phyloP scores from a whole-genome alignment of 352 stramenopile species.

The Globisporangium lucens region DNA sequence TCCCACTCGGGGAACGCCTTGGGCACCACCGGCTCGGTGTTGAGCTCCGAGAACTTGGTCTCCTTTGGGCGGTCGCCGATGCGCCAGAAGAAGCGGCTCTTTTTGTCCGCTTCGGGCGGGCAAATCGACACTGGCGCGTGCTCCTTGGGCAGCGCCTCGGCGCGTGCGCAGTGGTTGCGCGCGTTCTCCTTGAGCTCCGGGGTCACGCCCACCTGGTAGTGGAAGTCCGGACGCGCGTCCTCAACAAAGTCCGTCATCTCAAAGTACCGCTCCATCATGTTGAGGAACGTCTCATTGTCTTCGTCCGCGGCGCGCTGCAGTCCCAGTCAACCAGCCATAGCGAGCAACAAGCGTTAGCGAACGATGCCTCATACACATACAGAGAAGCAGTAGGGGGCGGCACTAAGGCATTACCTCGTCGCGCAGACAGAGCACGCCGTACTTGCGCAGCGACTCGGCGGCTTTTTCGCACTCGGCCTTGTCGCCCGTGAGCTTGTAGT shows the following conservation, averaged over 20 bases:
- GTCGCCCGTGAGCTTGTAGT: slow-evolving; percentile 75
- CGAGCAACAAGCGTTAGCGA: too few relatives aligned
- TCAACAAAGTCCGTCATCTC: slow-evolving; percentile 81
- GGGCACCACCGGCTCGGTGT: slow-evolving; percentile 86
- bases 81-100: slow-evolving; percentile 95
- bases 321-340: too few relatives aligned
- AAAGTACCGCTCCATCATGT: slow-evolving; percentile 95
- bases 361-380: not conserved
- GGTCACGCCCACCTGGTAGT: slow-evolving; percentile 90
- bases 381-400: not conserved
- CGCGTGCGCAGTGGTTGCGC: slow-evolving; percentile 80
- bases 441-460: slow-evolving; percentile 82
- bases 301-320: slow-evolving; percentile 42
- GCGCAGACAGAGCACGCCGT: slow-evolving; percentile 79
- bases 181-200: slow-evolving; percentile 82
- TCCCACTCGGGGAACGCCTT: slow-evolving; percentile 86
- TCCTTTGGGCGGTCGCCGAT: slow-evolving; percentile 75
- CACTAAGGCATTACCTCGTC: slow-evolving; percentile 41
- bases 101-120: slow-evolving; percentile 89
- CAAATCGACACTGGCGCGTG: slow-evolving; percentile 81
- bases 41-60: slow-evolving; percentile 83
- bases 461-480: slow-evolving; percentile 68
- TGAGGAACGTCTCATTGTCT: slow-evolving; percentile 86
- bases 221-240: slow-evolving; percentile 86
- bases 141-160: slow-evolving; percentile 44